These are phyloP conservation scores for Aquilaria yunnanensis DNA, from an alignment of 345 rosid genomes.

Conservation along the genomic window DNA sequence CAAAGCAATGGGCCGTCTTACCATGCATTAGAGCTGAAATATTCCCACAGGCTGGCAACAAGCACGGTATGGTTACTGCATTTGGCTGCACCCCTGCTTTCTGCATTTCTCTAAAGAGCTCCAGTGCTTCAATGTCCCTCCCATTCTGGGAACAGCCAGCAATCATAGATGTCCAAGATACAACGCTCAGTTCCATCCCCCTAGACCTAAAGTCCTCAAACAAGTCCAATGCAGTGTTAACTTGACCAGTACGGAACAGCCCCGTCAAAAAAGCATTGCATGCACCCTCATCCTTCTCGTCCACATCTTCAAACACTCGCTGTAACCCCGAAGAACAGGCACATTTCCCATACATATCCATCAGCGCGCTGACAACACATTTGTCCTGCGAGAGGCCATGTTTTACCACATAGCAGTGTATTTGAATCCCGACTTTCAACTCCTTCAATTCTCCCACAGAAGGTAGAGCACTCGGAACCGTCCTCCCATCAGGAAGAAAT, in stretches of 20 bases:
- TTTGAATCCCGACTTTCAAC: slow-evolving; percentile 40
- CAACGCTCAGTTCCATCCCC: slow-evolving; percentile 44
- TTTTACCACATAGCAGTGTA: slow-evolving; percentile 42
- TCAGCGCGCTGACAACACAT: slow-evolving; percentile 37
- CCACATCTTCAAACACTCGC: slow-evolving; percentile 27
- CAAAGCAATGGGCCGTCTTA: slow-evolving; percentile 52
- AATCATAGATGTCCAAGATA: slow-evolving; percentile 64
- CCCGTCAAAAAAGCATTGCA: slow-evolving; percentile 55
- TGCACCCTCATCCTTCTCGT: slow-evolving; percentile 38
- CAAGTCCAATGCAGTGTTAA: slow-evolving; percentile 38
- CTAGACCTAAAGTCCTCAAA: slow-evolving; percentile 33
- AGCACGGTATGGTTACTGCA: slow-evolving; percentile 57
- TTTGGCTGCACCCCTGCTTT: slow-evolving; percentile 45
- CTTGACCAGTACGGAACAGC: slow-evolving; percentile 49
- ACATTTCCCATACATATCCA: slow-evolving; percentile 59
- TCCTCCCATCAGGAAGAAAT: slow-evolving; percentile 37
- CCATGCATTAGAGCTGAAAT: slow-evolving; percentile 63
- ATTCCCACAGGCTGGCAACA: slow-evolving; percentile 62
- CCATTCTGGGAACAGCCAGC: slow-evolving; percentile 58
- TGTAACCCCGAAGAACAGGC: slow-evolving; percentile 32
- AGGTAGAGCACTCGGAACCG: slow-evolving; percentile 48
- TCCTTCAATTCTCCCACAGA: slow-evolving; percentile 37
- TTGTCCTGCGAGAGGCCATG: slow-evolving; percentile 32
- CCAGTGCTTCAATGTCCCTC: slow-evolving; percentile 54
- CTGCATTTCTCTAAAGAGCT: slow-evolving; percentile 63